A percentile compares a stretch with the other conserved stretches of the same genome.
These are phyloP conservation scores for Penicillium frequentans DNA, from an alignment of 2,329 filamentous ascomycete species.

Conservation along the genomic window DNA sequence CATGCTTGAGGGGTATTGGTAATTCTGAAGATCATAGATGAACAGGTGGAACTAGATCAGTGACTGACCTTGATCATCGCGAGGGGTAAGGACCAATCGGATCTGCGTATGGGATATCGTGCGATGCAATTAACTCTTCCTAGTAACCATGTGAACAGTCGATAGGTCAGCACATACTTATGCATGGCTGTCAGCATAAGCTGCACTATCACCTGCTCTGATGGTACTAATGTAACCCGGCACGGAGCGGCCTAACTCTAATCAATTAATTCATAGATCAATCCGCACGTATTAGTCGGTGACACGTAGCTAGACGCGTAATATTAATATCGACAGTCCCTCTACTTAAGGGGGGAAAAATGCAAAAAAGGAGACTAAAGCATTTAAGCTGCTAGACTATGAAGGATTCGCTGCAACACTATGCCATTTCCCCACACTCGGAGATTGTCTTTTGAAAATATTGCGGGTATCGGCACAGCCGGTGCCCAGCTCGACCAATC, in stretches of 20 bases:
- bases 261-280: not conserved
- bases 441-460: not conserved
- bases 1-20: not conserved
- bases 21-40: not conserved
- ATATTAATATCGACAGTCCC: not conserved
- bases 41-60: not conserved
- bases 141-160: slow-evolving; percentile 2
- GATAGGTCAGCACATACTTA: not conserved
- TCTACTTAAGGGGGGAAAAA: not conserved
- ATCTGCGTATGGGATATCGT: not conserved
- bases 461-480: not conserved
- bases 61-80: not conserved
- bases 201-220: not conserved
- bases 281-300: not conserved
- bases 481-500: not conserved
- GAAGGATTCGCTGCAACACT: not conserved
- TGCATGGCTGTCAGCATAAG: not conserved
- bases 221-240: slow-evolving; percentile 1
- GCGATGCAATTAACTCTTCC: not conserved
- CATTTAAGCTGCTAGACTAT: not conserved
- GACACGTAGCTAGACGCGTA: not conserved
- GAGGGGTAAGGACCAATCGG: not conserved
- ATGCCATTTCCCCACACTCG: not conserved
- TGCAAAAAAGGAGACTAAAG: not conserved
- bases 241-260: not conserved